Evolutionary conservation across 768 basidiomycete genomes (phyloP), one percentile per base, ranked within the genome.

Genomic region (Pleurotus pulmonarius): DNA sequence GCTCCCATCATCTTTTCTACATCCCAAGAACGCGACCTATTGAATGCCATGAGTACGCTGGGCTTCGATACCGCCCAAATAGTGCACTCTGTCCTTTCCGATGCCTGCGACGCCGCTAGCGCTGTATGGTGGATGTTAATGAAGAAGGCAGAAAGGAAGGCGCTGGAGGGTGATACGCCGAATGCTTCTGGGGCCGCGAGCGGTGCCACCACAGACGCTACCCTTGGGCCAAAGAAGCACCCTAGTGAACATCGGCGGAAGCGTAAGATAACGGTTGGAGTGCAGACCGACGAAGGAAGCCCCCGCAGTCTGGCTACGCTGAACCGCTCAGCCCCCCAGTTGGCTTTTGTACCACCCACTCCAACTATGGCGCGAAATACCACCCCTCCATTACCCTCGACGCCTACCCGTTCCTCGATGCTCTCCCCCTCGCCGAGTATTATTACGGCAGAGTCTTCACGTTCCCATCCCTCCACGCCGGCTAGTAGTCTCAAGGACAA

Each of bases 71-170:
- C 90, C 0, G 92, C 90, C 13, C 96, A 99, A 72, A 88, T 98
- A 49, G 87, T 88, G n/a, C 95, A 98, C 67, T 92, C 90, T 0
- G 97, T 98, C 11, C 77, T 90, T 46, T 87, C 81, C 25, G 85
- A 98, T 70, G 96, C 96, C 0, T 99, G 96, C 64, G 96, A 99
- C 70, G 82, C 90, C 0, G 81, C 90, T 11, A 89, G 93, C 7
- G 92, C 95, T 1, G 72, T 92, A 6, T 99, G 95, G 95, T 99
- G 97, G 97, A 92, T 96, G 82, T 75, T 98, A 48, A 88, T 86
- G 69, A 83, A 86, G 68, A 94, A 86, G 64, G 82, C 85, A 16
- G 94, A 83, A 75, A 84, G 71, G 60, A 81, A 77, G 45, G 76
- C 75, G 8, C 18, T 67, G 12, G 76, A 77, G 22, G 74, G 60